Evolutionary conservation across 768 basidiomycete species (phyloP).

Genomic region (Mycena leptocephala): DNA sequence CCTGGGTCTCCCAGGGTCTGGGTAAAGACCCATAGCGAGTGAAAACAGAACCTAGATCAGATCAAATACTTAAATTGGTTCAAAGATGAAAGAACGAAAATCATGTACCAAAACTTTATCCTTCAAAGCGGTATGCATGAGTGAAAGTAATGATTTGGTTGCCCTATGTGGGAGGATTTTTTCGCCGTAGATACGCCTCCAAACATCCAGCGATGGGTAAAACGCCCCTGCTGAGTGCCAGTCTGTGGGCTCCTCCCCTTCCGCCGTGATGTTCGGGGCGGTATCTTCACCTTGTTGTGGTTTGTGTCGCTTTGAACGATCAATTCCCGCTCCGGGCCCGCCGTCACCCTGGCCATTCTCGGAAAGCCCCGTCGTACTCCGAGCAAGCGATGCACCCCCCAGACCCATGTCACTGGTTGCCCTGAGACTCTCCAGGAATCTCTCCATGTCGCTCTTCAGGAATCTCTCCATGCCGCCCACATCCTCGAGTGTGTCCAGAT

Average conservation of each 20-base stretch:
- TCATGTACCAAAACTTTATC: slow-evolving; percentile 89
- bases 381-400: slow-evolving; percentile 20
- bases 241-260: slow-evolving; percentile 44
- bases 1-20: slow-evolving; percentile 86
- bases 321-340: slow-evolving; percentile 37
- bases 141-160: slow-evolving; percentile 77
- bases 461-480: slow-evolving; percentile 84
- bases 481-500: slow-evolving; percentile 70
- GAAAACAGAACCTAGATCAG: slow-evolving; percentile 89
- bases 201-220: slow-evolving; percentile 69
- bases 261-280: slow-evolving; percentile 54
- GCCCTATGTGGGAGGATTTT: slow-evolving; percentile 82
- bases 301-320: slow-evolving; percentile 45
- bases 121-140: slow-evolving; percentile 91
- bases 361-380: slow-evolving; percentile 19
- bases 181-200: slow-evolving; percentile 80
- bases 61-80: neutral
- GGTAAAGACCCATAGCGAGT: slow-evolving; percentile 93
- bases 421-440: slow-evolving; percentile 84
- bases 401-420: slow-evolving; percentile 72
- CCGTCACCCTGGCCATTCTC: slow-evolving; percentile 38
- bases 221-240: slow-evolving; percentile 46
- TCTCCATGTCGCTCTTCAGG: too few species aligned
- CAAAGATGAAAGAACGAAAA: slow-evolving; percentile 3
- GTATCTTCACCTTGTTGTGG: slow-evolving; percentile 40